Base-by-base conservation (phyloP, 345 rosid species). In the Rubroshorea leprosula region DNA sequence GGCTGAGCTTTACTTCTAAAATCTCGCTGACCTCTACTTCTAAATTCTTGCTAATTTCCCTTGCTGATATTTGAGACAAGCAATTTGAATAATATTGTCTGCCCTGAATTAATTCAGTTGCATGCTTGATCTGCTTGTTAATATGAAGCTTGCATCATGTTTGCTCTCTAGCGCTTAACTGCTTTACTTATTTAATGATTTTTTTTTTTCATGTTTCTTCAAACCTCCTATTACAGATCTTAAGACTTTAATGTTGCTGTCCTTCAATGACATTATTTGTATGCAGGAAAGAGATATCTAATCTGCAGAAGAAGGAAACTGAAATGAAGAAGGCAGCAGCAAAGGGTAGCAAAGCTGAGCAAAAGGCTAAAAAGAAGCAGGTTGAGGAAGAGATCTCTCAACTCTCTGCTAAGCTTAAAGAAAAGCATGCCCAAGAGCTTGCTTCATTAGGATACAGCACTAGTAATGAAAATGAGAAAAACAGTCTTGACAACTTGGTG, bases 301-400 rank as follows among this genome's bases (percentile, higher is more conserved):
- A 82, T 67, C 80, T 93, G 65, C 96, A 89, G 68, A 78, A 82
- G 71, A 87, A 85, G 74, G 99, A 93, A 78, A 70, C 67, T 13
- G 91, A 78, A 70, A 64, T 89, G 74, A 93, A 93, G 61, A 93
- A 83, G 73, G 94, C 80, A 0, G 97, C 99, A 44, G 97, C 97
- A 4, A 93, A 80, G 73, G 95, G 99, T 51, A 89, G 86, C 77
- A 93, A 93, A 75, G 96, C 97, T 25, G 97, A 93, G 66, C 99
- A 85, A 75, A 93, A 93, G 67, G 85, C 97, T 11, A 87, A 93
- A 85, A 89, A 85, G 88, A 93, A 89, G 84, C 89, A 80, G 66
- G 92, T 87, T 20, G 97, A 87, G 69, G 97, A 93, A 67, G 92
- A 89, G 64, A 66, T 93, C 12, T 73, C 86, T 0, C 79, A 52